phyloP scores from a whole-genome alignment of 257 asterid genomes.

The Nicotiana knightiana region DNA sequence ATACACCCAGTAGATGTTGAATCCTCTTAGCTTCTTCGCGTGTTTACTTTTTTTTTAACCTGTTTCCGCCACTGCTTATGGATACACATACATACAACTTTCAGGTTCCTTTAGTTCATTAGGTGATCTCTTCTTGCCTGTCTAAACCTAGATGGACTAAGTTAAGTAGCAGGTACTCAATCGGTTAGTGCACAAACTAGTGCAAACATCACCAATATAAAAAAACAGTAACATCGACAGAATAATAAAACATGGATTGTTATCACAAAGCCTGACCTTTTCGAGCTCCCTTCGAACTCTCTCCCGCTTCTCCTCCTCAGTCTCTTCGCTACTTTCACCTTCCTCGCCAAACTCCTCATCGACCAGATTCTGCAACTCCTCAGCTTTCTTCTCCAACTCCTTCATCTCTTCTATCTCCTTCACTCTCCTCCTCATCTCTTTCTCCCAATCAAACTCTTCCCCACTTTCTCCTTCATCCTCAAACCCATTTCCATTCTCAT shows the following conservation, averaged over 20 bases:
- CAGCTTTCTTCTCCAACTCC: conserved; percentile 87
- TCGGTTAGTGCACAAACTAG: not conserved
- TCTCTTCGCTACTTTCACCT: conserved; percentile 39
- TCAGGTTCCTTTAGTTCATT: not conserved
- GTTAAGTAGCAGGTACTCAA: not conserved
- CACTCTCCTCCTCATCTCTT: conserved; percentile 78
- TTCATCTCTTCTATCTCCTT: conserved; percentile 78
- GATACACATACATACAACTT: not conserved
- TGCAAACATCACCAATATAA: not conserved
- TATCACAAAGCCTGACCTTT: conserved; percentile 36
- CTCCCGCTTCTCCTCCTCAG: conserved; percentile 75
- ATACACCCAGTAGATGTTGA: too few species aligned
- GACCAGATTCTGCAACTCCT: conserved; percentile 62
- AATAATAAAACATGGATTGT: not conserved
- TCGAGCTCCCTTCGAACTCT: conserved; percentile 80
- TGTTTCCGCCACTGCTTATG: too few species aligned
- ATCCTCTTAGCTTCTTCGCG: too few species aligned
- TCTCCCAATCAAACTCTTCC: conserved; percentile 65
- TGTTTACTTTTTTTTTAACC: too few species aligned
- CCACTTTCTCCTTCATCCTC: conserved; percentile 51
- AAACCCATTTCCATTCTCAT: conserved; percentile 66
- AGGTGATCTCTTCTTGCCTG: not conserved
- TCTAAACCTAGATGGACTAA: not conserved
- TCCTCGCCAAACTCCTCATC: conserved; percentile 47
- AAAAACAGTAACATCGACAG: not conserved